These are phyloP conservation scores for Fulvia fulva DNA, from an alignment of 2,329 filamentous ascomycete species.

Conservation along the genomic window DNA sequence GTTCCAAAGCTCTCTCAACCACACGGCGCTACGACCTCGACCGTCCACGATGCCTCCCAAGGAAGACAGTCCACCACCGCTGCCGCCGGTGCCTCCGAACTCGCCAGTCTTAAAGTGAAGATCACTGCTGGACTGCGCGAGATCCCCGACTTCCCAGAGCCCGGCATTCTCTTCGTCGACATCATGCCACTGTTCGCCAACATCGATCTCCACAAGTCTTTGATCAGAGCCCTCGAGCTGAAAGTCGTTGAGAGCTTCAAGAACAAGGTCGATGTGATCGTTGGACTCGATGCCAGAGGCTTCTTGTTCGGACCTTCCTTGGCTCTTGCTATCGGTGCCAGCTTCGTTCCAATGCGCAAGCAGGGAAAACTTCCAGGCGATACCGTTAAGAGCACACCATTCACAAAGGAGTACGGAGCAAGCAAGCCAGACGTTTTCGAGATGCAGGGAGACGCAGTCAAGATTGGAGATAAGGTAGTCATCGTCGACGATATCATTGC, in stretches of 20 bases:
- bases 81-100: conserved; percentile 41
- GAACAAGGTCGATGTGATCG: conserved; percentile 66
- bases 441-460: conserved; percentile 84
- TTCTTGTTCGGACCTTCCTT: conserved; percentile 93
- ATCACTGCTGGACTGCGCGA: conserved; percentile 72
- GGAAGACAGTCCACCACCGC: conserved; percentile 47
- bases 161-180: conserved; percentile 94
- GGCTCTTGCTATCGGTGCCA: conserved; percentile 74
- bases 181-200: conserved; percentile 94
- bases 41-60: conserved; percentile 39
- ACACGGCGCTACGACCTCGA: neutral
- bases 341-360: conserved; percentile 92
- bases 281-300: conserved; percentile 88
- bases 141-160: conserved; percentile 86
- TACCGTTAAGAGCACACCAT: conserved; percentile 71
- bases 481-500: conserved; percentile 98
- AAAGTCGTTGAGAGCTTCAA: conserved; percentile 64
- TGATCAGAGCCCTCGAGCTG: conserved; percentile 81
- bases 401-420: conserved; percentile 92
- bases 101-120: conserved; percentile 59
- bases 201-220: conserved; percentile 65
- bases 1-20: neutral
- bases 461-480: conserved; percentile 81
- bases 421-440: conserved; percentile 77
- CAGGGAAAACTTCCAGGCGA: conserved; percentile 91